Conservation (phyloP, 495 filamentous ascomycete genomes). For the Trypethelium eluteriae region DNA sequence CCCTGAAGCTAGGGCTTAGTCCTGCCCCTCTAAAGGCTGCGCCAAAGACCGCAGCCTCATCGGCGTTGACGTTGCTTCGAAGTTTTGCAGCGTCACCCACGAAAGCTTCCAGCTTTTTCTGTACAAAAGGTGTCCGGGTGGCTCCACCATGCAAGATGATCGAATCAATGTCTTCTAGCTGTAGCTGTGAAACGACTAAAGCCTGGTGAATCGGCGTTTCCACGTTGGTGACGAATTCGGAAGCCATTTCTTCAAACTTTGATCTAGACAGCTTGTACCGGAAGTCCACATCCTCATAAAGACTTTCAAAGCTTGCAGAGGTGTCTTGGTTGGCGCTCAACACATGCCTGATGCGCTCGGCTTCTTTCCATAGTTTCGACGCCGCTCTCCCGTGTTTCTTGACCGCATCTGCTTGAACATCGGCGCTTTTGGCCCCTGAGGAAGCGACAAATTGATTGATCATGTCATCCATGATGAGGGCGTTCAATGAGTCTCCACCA, state of each 20-base stretch:
- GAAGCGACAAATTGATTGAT: conserved; percentile 65
- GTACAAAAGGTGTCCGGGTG: conserved; percentile 87
- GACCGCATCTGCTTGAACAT: conserved; percentile 51
- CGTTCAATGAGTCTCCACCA: conserved; percentile 84
- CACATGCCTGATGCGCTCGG: conserved; percentile 78
- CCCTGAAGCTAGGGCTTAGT: conserved; percentile 85
- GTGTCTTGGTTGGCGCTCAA: conserved; percentile 89
- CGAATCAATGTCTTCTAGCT: conserved; percentile 72
- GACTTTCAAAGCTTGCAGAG: conserved; percentile 68
- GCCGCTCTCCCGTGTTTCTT: conserved; percentile 73
- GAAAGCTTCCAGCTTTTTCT: conserved; percentile 74
- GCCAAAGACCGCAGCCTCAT: conserved; percentile 94
- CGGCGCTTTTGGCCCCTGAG: conserved; percentile 59
- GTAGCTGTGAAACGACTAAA: conserved; percentile 61
- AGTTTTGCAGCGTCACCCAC: conserved; percentile 68
- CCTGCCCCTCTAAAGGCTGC: conserved; percentile 90
- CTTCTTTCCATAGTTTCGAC: conserved; percentile 84
- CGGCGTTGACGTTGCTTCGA: conserved; percentile 88
- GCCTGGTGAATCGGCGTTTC: conserved; percentile 63
- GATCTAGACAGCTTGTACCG: conserved; percentile 78
- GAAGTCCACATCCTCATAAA: conserved; percentile 89
- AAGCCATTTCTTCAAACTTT: conserved; percentile 75
- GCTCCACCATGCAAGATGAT: conserved; percentile 90
- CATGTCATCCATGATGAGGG: conserved; percentile 82
- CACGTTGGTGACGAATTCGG: conserved; percentile 59